Evolutionary conservation across 495 filamentous ascomycete species (phyloP), one percentile per base, ranked within the genome.

Genomic region (Oidiodendron maius): DNA sequence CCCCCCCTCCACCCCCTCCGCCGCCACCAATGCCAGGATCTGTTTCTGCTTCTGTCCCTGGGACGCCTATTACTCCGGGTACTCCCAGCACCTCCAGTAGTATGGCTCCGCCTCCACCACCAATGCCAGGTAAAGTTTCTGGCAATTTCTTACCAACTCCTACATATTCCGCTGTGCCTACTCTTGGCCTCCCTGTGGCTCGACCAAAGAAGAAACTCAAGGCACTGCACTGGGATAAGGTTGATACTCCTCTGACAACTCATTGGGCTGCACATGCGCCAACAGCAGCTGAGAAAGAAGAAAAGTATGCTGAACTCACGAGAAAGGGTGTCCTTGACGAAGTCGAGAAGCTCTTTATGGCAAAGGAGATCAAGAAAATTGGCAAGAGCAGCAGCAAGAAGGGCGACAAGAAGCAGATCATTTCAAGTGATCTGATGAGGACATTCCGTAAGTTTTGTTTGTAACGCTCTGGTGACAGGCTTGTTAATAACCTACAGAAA

Each of bases 141-240:
- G 75, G 76, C 5, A 66, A 76, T 45, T 80, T 74, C 65, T 60
- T 80, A 36, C 63, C 72, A 16, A 72, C 79, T 35, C 71, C 68
- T 38, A 46, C 59, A 24, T 65, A 65, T 28, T 54, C 63, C 22
- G 59, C 68, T 44, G 60, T 61, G 23, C 62, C 73, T 18, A 69
- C 68, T 11, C 68, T 81, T 38, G 69, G 76, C 35, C 71, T 88
- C 60, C 78, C 89, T 23, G 85, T 87, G 55, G 87, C 87, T 21
- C 75, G 91, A 55, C 91, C 94, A 25, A 97, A 96, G 77, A 96
- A 94, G 82, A 98, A 97, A 69, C 86, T 98, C 59, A 98, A 98
- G 78, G 91, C 93, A 28, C 77, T 98, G 52, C 93, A 98, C 71
- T 98, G 93, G 93, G 93, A 98, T 62, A 98, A 98, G 69, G 86